Evolutionary conservation across 1,284 basidiomycete species (phyloP).

Genomic region (Heterobasidion annosum): DNA sequence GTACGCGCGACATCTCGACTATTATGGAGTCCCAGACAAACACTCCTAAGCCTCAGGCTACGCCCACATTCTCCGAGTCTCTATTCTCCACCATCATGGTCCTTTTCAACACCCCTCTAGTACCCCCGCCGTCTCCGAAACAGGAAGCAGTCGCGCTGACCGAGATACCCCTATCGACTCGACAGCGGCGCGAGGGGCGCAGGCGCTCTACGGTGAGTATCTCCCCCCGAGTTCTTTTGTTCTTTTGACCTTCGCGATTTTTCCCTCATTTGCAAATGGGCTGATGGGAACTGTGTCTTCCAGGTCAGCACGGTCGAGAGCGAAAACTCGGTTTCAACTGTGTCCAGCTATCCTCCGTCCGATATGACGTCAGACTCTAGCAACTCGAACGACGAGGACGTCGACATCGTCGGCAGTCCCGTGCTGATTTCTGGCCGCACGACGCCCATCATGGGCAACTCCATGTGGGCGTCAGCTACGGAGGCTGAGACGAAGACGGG

Average conservation of each 20-base stretch:
- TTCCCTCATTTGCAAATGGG: not conserved
- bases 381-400: no score
- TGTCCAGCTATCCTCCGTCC: no score
- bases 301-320: not conserved
- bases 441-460: no score
- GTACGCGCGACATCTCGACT: no score
- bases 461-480: no score
- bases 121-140: not conserved
- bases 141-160: not conserved
- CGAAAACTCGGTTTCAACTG: no score
- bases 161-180: not conserved
- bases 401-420: no score
- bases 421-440: no score
- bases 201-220: not conserved
- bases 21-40: no score
- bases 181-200: not conserved
- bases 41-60: not conserved
- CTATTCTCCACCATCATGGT: not conserved
- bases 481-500: no score
- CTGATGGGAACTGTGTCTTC: not conserved
- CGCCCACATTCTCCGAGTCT: not conserved
- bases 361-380: no score
- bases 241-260: not conserved
- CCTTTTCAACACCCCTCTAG: conserved; percentile 2
- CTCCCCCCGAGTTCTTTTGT: not conserved